These are phyloP conservation scores for Arctium minus DNA, from an alignment of 129 eudicot species.

Conservation along the genomic window DNA sequence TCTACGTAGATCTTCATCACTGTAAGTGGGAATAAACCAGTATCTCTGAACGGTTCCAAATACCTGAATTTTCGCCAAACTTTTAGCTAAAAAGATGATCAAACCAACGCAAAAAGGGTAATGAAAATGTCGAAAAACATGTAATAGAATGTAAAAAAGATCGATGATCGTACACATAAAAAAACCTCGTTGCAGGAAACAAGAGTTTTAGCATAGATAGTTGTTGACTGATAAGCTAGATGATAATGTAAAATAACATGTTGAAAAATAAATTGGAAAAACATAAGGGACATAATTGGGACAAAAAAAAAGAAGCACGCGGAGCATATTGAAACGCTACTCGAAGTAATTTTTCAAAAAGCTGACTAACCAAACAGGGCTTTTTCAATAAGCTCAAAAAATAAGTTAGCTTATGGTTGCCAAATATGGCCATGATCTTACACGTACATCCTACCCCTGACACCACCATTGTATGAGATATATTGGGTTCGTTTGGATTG, in stretches of 20 bases:
- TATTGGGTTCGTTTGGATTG: not conserved
- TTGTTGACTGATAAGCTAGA: not conserved
- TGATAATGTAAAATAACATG: no score
- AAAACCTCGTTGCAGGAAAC: not conserved
- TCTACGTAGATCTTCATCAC: conserved; percentile 79
- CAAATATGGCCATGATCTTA: no score
- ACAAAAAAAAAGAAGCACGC: no score
- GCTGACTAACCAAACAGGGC: no score
- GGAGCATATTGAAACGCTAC: no score
- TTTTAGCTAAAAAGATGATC: not conserved
- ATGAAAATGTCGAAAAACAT: not conserved
- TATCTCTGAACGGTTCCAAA: conserved; percentile 67
- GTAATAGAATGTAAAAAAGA: not conserved
- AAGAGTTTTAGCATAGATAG: not conserved
- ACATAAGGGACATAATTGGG: no score
- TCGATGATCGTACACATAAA: not conserved
- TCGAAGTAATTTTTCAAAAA: no score
- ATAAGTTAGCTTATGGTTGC: no score
- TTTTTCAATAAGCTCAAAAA: no score
- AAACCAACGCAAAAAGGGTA: not conserved
- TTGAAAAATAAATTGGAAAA: no score
- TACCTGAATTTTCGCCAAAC: conserved; percentile 43
- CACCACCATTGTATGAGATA: not conserved
- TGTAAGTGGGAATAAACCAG: conserved; percentile 83
- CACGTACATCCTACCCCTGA: not conserved